Evolutionary conservation across 2,329 filamentous ascomycete genomes (phyloP).

Genomic region (Byssochlamys sp.): DNA sequence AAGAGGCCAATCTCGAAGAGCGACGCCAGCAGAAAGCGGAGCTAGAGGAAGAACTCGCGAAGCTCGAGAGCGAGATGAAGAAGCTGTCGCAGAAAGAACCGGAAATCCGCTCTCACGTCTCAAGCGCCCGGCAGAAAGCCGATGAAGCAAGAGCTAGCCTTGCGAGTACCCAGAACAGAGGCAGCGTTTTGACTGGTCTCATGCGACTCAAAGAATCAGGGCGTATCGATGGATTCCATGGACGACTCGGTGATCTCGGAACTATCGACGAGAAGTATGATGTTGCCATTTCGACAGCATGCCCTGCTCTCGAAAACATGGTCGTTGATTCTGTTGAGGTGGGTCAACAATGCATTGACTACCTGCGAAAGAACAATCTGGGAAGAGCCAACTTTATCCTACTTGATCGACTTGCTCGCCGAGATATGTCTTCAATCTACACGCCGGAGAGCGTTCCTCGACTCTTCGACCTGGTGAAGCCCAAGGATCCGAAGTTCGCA

Average conservation of each 20-base stretch:
- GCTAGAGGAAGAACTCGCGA: slow-evolving; percentile 64
- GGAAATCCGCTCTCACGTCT: slow-evolving; percentile 71
- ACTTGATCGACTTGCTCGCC: slow-evolving; percentile 70
- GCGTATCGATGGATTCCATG: slow-evolving; percentile 93
- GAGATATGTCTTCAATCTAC: slow-evolving; percentile 68
- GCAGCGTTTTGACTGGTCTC: slow-evolving; percentile 80
- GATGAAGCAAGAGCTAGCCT: slow-evolving; percentile 89
- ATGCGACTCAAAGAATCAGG: slow-evolving; percentile 95
- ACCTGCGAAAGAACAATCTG: slow-evolving; percentile 92
- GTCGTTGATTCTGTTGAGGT: slow-evolving; percentile 93
- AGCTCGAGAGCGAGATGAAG: slow-evolving; percentile 62
- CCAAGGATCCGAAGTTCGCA: slow-evolving; percentile 76
- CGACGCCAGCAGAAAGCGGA: slow-evolving; percentile 63
- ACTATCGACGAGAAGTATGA: slow-evolving; percentile 91
- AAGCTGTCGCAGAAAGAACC: slow-evolving; percentile 69
- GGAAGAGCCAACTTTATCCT: slow-evolving; percentile 96
- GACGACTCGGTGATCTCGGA: slow-evolving; percentile 84
- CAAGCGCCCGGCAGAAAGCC: slow-evolving; percentile 82
- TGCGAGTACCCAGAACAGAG: slow-evolving; percentile 80
- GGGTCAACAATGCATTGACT: slow-evolving; percentile 95
- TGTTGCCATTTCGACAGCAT: slow-evolving; percentile 95
- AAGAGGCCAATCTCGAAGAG: slow-evolving; percentile 64
- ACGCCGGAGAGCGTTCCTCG: slow-evolving; percentile 89
- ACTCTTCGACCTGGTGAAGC: slow-evolving; percentile 82
- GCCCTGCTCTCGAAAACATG: slow-evolving; percentile 83